Evolutionary conservation across 208 protist species (phyloP).

Genomic region (Zelonia costaricensis): DNA sequence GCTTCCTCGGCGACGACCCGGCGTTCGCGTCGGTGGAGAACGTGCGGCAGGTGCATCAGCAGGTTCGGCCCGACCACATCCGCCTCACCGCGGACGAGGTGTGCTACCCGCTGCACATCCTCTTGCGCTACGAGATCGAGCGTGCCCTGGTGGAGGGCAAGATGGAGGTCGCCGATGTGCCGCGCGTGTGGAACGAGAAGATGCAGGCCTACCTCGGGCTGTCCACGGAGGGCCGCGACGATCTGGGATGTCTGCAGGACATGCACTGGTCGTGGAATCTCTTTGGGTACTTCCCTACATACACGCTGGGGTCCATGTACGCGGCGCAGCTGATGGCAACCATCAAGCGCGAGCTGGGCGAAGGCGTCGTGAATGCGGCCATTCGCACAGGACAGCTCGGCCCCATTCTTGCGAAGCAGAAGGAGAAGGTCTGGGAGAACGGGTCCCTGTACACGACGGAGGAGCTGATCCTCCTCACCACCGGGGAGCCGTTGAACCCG

Average conservation of each 20-base stretch:
- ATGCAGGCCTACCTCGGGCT: slow-evolving; percentile 83
- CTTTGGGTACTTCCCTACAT: slow-evolving; percentile 88
- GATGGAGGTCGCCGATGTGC: slow-evolving; percentile 66
- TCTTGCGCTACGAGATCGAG: slow-evolving; percentile 87
- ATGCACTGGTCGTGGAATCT: slow-evolving; percentile 75
- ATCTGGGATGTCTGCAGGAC: slow-evolving; percentile 78
- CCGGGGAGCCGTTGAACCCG: slow-evolving; percentile 73
- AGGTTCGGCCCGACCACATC: slow-evolving; percentile 63
- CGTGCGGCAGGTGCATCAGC: slow-evolving; percentile 40
- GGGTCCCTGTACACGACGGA: slow-evolving; percentile 43
- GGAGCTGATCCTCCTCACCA: slow-evolving; percentile 70
- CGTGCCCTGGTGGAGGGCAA: slow-evolving; percentile 67
- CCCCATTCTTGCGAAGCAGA: slow-evolving; percentile 47
- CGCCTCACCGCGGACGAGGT: slow-evolving; percentile 85
- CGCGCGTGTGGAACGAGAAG: slow-evolving; percentile 75
- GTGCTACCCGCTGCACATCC: slow-evolving; percentile 86
- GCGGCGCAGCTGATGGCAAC: slow-evolving; percentile 67
- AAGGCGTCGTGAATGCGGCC: slow-evolving; percentile 31
- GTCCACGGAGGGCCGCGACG: slow-evolving; percentile 56
- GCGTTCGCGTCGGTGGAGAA: slow-evolving; percentile 44
- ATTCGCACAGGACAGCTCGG: slow-evolving; percentile 48
- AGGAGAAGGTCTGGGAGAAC: slow-evolving; percentile 59
- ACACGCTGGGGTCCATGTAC: slow-evolving; percentile 75
- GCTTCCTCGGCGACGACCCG: slow-evolving; percentile 43
- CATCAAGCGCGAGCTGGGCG: slow-evolving; percentile 49